Base-by-base conservation (phyloP, 208 protist species). In the Phytomonas serpens region DNA sequence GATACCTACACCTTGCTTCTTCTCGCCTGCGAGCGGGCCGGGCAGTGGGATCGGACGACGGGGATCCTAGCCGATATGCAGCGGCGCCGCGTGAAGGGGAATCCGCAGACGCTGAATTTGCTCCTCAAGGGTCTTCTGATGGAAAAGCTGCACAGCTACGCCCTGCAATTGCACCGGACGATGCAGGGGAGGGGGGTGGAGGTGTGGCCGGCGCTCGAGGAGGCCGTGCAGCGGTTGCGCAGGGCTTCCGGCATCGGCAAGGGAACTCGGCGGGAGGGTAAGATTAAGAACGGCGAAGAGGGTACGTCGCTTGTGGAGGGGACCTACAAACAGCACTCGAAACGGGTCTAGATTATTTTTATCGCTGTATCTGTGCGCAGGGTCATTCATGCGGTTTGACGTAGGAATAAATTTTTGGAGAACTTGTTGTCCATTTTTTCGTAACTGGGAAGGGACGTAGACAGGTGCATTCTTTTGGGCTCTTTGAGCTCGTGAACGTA, bases 1-100 rank as follows among this genome's bases (percentile, higher is more conserved):
- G 88, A 94, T 47, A 96, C 87, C 2, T 96, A 87, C 71, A 90
- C 91, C 31, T 68, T 93, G 66, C 77, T 94, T 6, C 72, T 96
- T 9, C 79, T 94, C 13, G 87, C 85, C 4, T 93, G 88, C 67
- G 91, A 96, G 72, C 81, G 87, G 66, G 83, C 87, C 1, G 83
- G 80, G 19, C 71, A 92, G 40, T 96, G 91, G 91, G 64, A 69
- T 10, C 83, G 73, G 23, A 76, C 85, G 70, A 90, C 80, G 63
- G 47, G 40, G 13, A 76, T 96, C 7, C 76, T 93, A 7, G 75
- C 81, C 1, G 91, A 96, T 36, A 96, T 96, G 91, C 88, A 96
- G 73, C 70, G 47, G 6, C 80, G 81, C 13, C 79, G 81, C 42
- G 78, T 96, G 47, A 85, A 85, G 31, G 91, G 91, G 32, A 84